Conservation (phyloP, 2,329 filamentous ascomycete genomes). For the Calonectria ilicicola region DNA sequence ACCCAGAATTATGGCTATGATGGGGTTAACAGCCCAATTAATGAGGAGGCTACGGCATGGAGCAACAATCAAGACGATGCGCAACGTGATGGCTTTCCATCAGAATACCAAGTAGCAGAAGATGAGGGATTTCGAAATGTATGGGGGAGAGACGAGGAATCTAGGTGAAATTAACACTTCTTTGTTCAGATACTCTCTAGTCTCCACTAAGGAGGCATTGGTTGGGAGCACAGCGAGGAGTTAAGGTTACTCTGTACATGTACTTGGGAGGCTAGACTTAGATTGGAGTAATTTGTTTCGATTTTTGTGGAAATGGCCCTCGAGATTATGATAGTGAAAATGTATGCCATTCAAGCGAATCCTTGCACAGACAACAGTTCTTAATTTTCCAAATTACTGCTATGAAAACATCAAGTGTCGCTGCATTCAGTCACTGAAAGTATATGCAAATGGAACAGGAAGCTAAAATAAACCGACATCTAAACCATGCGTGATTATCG, state of each 20-base stretch:
- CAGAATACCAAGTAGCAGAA: slow-evolving; percentile 48
- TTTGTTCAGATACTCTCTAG: slow-evolving; percentile 32
- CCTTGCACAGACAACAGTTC: neutral
- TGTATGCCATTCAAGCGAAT: neutral
- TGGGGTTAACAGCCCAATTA: slow-evolving; percentile 33
- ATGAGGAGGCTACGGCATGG: slow-evolving; percentile 34
- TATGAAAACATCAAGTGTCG: neutral
- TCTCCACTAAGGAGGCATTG: slow-evolving; percentile 12
- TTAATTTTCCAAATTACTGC: neutral
- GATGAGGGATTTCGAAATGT: slow-evolving; percentile 60
- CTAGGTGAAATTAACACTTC: slow-evolving; percentile 32
- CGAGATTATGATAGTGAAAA: neutral
- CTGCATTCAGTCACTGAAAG: too few relatives aligned
- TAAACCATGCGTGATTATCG: too few relatives aligned
- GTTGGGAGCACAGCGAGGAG: slow-evolving; percentile 42
- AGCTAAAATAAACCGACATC: neutral
- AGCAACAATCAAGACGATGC: slow-evolving; percentile 19
- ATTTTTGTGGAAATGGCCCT: neutral
- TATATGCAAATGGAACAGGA: neutral
- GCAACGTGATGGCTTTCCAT: slow-evolving; percentile 22
- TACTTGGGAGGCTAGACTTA: slow-evolving; percentile 13
- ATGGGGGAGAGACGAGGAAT: slow-evolving; percentile 51
- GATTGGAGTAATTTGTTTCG: slow-evolving; percentile 4
- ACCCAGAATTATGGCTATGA: slow-evolving; percentile 29
- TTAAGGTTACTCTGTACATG: slow-evolving; percentile 29